Percentiles rank a stretch among this genome's conserved stretches.
phyloP scores from a whole-genome alignment of 2,329 filamentous ascomycete genomes.

The Xylaria hypoxylon region DNA sequence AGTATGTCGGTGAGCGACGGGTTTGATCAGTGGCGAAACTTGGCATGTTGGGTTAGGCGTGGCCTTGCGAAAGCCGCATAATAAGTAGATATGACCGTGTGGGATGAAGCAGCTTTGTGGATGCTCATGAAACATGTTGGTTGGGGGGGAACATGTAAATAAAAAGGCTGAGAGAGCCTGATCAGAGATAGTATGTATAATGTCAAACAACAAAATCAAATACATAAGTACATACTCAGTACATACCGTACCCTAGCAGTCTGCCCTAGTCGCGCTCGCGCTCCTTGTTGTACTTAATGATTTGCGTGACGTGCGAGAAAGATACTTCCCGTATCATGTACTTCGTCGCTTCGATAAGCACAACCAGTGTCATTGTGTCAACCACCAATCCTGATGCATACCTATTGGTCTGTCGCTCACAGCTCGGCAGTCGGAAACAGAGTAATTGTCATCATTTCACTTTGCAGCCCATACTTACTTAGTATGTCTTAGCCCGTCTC shows the following conservation, averaged over 20 bases:
- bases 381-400: slow-evolving; percentile 16
- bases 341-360: slow-evolving; percentile 29
- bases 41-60: not conserved
- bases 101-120: not conserved
- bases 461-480: not conserved
- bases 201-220: slow-evolving; percentile 31
- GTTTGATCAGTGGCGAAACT: not conserved
- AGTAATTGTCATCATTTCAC: slow-evolving; percentile 36
- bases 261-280: no score
- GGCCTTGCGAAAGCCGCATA: not conserved
- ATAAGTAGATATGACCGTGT: slow-evolving; percentile 7
- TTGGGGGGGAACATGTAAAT: not conserved
- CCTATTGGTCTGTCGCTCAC: slow-evolving; percentile 1
- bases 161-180: slow-evolving; percentile 31
- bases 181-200: slow-evolving; percentile 7
- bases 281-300: slow-evolving; percentile 2
- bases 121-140: slow-evolving; percentile 11
- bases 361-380: no score
- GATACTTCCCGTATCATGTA: not conserved
- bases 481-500: not conserved
- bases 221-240: slow-evolving; percentile 19
- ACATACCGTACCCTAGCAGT: not conserved
- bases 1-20: slow-evolving; percentile 25
- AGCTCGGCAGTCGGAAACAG: slow-evolving; percentile 30
- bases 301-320: slow-evolving; percentile 11